A percentile compares a stretch with the other conserved stretches of the same genome.
Conservation (phyloP, 164 flowering plant genomes). For the Tetrastigma voinierianum region DNA sequence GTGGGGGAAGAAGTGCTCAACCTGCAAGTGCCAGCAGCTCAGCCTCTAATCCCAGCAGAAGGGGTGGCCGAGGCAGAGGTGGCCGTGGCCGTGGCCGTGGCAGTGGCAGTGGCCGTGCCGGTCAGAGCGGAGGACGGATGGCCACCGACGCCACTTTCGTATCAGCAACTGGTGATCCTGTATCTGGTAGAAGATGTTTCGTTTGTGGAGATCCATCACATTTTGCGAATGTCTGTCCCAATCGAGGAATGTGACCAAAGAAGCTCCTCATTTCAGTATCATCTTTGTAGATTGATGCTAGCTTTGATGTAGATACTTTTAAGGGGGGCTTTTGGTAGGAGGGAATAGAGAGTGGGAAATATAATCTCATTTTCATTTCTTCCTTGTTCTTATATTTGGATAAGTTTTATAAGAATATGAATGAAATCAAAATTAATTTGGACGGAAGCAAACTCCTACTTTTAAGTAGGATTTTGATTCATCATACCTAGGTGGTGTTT, state of each 20-base stretch:
- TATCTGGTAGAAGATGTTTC: constrained; percentile 66
- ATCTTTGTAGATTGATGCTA: no score
- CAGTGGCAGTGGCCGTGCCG: constrained; percentile 22
- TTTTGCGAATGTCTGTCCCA: constrained; percentile 85
- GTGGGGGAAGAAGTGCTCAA: constrained; percentile 25
- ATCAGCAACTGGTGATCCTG: constrained; percentile 89
- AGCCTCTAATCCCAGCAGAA: constrained; percentile 39
- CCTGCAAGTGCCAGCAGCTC: constrained; percentile 21
- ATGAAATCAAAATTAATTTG: no score
- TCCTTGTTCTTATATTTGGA: no score
- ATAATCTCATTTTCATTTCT: no score
- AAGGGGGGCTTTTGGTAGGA: no score
- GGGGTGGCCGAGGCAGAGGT: constrained; percentile 61
- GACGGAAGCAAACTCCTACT: no score
- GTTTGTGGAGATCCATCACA: constrained; percentile 92
- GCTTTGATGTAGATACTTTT: no score
- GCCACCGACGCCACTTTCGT: constrained; percentile 49
- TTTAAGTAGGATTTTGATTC: no score
- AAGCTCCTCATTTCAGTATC: no score
- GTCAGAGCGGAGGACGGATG: constrained; percentile 27
- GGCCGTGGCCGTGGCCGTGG: constrained; percentile 16
- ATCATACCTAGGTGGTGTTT: no score
- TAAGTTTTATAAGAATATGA: no score
- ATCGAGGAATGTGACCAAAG: constrained; percentile 41
- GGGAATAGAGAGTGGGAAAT: no score